Base-by-base conservation (phyloP, 1,284 basidiomycete genomes). In the Ganoderma resinaceum region DNA sequence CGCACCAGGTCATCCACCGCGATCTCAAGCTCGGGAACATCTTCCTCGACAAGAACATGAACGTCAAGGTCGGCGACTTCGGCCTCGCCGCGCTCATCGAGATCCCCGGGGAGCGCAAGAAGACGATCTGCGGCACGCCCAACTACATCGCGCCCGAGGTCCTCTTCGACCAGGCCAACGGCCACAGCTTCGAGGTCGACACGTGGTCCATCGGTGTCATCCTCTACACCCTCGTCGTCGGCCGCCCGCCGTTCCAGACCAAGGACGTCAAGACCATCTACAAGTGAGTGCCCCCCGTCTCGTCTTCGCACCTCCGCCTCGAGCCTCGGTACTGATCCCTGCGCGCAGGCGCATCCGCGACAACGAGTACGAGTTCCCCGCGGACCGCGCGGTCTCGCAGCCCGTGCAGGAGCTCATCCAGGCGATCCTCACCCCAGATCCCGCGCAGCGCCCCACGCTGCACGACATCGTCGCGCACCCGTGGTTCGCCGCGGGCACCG, bases 61-160 rank as follows among this genome's bases (percentile, higher is more conserved):
- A 98, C 77, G 86, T 99, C 78, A 97, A 98, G 79, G 95, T 99
- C 31, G 97, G 96, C 31, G 97, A 99, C 82, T 98, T 99, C 82
- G 97, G 98, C 12, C 86, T 99, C 26, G 97, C 98, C 0, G 97
- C 98, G 1, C 86, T 99, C 66, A 97, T 99, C 65, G 97, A 99
- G 81, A 96, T 91, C 78, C 94, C 94, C 12, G 97, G 97, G 1
- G 98, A 99, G 80, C 84, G 97, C 74, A 98, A 99, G 86, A 98
- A 98, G 89, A 99, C 97, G 0, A 97, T 99, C 61, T 99, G 97
- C 76, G 98, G 97, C 7, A 99, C 97, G 1, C 98, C 97, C 1
- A 99, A 99, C 80, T 99, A 99, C 80, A 99, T 99, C 74, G 98
- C 98, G 0, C 98, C 97, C 0, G 97, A 99, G 79, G 96, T 99